phyloP scores from a whole-genome alignment of 768 basidiomycete genomes.

The Lactarius indigo region DNA sequence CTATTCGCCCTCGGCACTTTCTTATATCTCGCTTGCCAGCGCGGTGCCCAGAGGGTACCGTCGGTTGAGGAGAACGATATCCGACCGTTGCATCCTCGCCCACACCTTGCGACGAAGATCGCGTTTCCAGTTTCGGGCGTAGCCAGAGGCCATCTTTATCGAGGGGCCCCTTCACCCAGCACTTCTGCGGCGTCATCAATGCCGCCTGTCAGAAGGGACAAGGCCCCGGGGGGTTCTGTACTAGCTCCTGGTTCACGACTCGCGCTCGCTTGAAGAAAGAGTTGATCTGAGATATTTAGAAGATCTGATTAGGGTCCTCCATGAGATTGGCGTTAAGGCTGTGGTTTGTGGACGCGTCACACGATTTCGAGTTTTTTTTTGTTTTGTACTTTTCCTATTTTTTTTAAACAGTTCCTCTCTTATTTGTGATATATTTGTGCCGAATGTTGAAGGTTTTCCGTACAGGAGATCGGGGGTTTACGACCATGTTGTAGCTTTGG shows the following conservation, averaged over 20 bases:
- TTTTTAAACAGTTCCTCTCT: not conserved
- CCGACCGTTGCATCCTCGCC: not conserved
- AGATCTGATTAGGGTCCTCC: too few species aligned
- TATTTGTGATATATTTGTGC: not conserved
- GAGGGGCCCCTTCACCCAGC: not conserved
- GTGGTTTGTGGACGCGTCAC: not conserved
- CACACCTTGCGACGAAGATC: not conserved
- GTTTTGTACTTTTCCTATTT: not conserved
- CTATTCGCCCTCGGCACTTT: conserved; percentile 1
- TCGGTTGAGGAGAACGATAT: not conserved
- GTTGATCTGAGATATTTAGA: not conserved
- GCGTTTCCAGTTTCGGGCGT: conserved; percentile 9
- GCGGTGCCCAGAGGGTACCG: not conserved
- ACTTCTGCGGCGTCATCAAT: not conserved
- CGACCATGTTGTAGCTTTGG: too few species aligned
- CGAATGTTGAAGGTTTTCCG: too few species aligned
- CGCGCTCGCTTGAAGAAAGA: not conserved
- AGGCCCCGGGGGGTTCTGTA: not conserved
- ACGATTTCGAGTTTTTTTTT: not conserved
- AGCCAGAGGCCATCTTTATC: not conserved
- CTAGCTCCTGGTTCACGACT: not conserved
- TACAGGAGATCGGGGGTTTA: too few species aligned
- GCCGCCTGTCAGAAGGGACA: not conserved
- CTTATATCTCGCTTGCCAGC: not conserved
- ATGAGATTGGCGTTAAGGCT: not conserved